These are phyloP conservation scores for Nepenthes alata DNA, from an alignment of 179 eudicot genomes.

Conservation along the genomic window DNA sequence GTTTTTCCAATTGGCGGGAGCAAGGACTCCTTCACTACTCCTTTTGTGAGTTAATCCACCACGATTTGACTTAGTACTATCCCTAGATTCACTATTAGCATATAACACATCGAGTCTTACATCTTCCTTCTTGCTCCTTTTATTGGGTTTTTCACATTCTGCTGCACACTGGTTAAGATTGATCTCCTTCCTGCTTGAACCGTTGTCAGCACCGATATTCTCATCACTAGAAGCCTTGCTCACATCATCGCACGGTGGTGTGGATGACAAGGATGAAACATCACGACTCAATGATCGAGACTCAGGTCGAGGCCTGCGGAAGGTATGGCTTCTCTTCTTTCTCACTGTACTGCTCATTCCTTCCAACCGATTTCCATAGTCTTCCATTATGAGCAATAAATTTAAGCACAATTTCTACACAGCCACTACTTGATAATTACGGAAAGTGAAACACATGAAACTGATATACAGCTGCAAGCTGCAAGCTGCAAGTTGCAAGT, in stretches of 20 bases:
- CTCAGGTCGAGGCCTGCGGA: constrained; percentile 55
- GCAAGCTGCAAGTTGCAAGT: constrained; percentile 7
- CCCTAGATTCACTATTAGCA: constrained; percentile 20
- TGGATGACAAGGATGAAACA: constrained; percentile 33
- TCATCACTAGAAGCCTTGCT: constrained; percentile 65
- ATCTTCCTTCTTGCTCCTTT: constrained; percentile 33
- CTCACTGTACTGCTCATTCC: constrained; percentile 31
- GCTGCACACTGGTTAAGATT: constrained; percentile 64
- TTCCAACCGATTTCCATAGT: constrained; percentile 33
- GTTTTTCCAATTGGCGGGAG: constrained; percentile 31
- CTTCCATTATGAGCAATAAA: constrained; percentile 47
- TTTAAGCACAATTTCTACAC: constrained; percentile 3
- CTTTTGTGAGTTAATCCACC: constrained; percentile 17
- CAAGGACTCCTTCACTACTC: constrained; percentile 35
- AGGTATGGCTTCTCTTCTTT: constrained; percentile 55
- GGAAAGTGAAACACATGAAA: constrained; percentile 4
- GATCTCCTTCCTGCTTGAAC: constrained; percentile 47
- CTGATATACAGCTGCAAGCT: constrained; percentile 10
- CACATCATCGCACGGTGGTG: constrained; percentile 59
- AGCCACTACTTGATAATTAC: constrained; percentile 1
- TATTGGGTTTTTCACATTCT: constrained; percentile 30
- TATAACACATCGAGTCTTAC: constrained; percentile 29
- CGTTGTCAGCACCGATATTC: constrained; percentile 34
- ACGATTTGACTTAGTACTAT: constrained; percentile 12
- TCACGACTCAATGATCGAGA: constrained; percentile 29